A percentile compares a stretch with the other conserved stretches of the same genome.
phyloP scores from a whole-genome alignment of 129 eudicot genomes.

The Centella asiatica region DNA sequence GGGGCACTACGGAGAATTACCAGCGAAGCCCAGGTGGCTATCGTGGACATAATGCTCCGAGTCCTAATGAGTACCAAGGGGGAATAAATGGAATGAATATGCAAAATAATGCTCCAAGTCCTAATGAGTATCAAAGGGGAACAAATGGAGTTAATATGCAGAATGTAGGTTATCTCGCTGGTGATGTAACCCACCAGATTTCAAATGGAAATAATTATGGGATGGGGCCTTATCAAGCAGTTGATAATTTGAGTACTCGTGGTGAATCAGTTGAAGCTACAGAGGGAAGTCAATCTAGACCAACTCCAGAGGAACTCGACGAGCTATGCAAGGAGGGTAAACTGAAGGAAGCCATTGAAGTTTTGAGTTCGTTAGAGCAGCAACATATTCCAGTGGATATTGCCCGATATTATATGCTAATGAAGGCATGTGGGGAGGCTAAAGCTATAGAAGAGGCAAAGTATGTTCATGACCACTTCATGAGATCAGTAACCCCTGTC shows the following conservation, averaged over 20 bases:
- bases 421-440: constrained; percentile 46
- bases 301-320: constrained; percentile 39
- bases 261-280: constrained; percentile 22
- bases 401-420: constrained; percentile 26
- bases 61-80: neutral
- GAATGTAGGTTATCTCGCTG: neutral
- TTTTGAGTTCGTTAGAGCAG: constrained; percentile 25
- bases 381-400: constrained; percentile 22
- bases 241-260: neutral
- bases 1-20: constrained; percentile 6
- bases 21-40: neutral
- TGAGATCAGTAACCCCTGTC: constrained; percentile 12
- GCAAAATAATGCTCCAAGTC: neutral
- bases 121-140: constrained; percentile 6
- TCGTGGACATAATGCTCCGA: constrained; percentile 4
- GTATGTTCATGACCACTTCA: constrained; percentile 23
- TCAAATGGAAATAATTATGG: constrained; percentile 6
- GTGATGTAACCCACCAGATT: constrained; percentile 12
- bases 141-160: neutral
- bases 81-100: constrained; percentile 6
- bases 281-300: constrained; percentile 9
- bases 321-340: constrained; percentile 35
- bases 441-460: constrained; percentile 40
- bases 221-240: constrained; percentile 9
- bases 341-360: constrained; percentile 41